phyloP scores from a whole-genome alignment of 2,329 filamentous ascomycete species.

The Colletotrichum musicola region DNA sequence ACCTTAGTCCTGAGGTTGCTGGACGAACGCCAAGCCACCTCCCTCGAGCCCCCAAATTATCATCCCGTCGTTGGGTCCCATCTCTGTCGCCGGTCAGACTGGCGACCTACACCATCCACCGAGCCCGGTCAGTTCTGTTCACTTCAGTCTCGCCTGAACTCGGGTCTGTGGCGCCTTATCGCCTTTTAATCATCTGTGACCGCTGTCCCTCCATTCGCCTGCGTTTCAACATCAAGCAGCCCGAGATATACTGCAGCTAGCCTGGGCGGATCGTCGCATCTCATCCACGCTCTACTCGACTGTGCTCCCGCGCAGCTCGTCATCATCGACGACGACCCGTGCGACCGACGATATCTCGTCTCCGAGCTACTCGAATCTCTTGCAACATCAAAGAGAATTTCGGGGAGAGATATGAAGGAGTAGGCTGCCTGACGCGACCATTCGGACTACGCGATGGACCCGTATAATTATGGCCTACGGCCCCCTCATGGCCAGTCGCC shows the following conservation, averaged over 20 bases:
- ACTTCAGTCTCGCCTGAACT: slow-evolving; percentile 5
- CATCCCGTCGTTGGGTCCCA: slow-evolving; percentile 31
- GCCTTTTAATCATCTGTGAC: background rate
- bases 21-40: slow-evolving; percentile 23
- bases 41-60: slow-evolving; percentile 38
- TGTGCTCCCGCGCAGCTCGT: no score
- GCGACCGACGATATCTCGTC: slow-evolving; percentile 9
- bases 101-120: slow-evolving; percentile 25
- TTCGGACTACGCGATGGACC: slow-evolving; percentile 32
- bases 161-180: slow-evolving; percentile 4
- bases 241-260: no score
- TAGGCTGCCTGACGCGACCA: slow-evolving; percentile 19
- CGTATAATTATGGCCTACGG: slow-evolving; percentile 36
- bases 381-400: background rate
- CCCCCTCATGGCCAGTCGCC: slow-evolving; percentile 31
- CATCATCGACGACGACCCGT: background rate
- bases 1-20: no score
- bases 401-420: slow-evolving; percentile 23
- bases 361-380: slow-evolving; percentile 9
- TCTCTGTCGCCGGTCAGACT: slow-evolving; percentile 24
- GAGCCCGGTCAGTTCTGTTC: slow-evolving; percentile 9
- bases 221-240: background rate
- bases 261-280: no score
- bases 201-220: background rate
- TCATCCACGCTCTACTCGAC: no score